A percentile compares a stretch with the other conserved stretches of the same genome.
Conservation (phyloP, 805 yeast species). For the Metschnikowia gruessii region DNA sequence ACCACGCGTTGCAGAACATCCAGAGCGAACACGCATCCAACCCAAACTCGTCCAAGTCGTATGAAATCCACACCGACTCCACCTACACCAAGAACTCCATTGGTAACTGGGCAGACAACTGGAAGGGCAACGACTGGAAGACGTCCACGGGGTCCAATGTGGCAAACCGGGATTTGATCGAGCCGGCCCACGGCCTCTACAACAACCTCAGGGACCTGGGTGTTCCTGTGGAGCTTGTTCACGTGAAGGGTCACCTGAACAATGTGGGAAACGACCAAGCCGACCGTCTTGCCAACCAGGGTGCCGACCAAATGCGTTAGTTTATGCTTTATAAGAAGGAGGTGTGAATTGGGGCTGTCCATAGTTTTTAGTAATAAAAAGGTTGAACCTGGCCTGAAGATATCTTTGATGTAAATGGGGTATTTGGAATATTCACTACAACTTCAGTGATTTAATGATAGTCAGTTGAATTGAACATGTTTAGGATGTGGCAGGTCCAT, state of each 20-base stretch:
- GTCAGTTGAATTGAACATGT: too few species aligned
- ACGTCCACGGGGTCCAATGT: slow-evolving; percentile 45
- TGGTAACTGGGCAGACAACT: slow-evolving; percentile 53
- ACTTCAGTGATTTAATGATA: too few species aligned
- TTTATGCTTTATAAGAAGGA: too few species aligned
- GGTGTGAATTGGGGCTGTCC: too few species aligned
- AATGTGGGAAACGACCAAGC: slow-evolving; percentile 72
- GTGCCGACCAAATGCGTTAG: slow-evolving; percentile 38
- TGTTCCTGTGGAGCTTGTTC: slow-evolving; percentile 46
- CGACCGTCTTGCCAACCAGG: slow-evolving; percentile 68
- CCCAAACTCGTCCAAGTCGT: slow-evolving; percentile 13
- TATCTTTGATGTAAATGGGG: too few species aligned
- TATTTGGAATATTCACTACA: too few species aligned
- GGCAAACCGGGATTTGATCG: slow-evolving; percentile 51
- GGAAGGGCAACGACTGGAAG: slow-evolving; percentile 59
- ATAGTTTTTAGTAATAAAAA: too few species aligned
- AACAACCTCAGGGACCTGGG: slow-evolving; percentile 34
- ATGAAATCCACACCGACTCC: slow-evolving; percentile 66
- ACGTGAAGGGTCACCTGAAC: slow-evolving; percentile 76
- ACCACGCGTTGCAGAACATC: slow-evolving; percentile 50
- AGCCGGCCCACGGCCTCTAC: slow-evolving; percentile 25
- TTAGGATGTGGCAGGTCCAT: too few species aligned
- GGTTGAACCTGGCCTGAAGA: too few species aligned
- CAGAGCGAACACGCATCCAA: slow-evolving; percentile 27
- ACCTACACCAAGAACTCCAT: slow-evolving; percentile 57